Base-by-base conservation (phyloP, 2,329 filamentous ascomycete genomes). In the Tolypocladium amazonense region DNA sequence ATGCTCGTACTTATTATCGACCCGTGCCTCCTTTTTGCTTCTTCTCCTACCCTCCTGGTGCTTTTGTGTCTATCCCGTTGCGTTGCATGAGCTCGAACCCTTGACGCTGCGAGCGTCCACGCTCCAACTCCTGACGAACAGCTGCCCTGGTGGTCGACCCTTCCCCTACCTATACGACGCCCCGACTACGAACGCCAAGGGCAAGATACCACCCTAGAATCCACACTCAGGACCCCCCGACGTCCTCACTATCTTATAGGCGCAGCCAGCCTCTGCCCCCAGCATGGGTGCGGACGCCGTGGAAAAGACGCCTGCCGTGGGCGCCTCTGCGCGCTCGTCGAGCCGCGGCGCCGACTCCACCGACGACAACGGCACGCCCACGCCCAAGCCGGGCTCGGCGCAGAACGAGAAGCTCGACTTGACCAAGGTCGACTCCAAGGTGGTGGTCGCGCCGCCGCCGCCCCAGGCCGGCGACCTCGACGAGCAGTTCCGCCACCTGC, bases 401-500 rank as follows among this genome's bases (percentile, higher is more conserved):
- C 52, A 41, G 5, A 41, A 56, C 39, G 53, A 59, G 25, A 43
- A 62, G 45, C 47, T 57, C 20, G 59, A 56, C 30, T 59, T 66
- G 47, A n/a, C 52, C 58, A 60, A 61, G 58, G 58, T 64, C 23
- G 64, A 63, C 60, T 60, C 61, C 52, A 62, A 62, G 45, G 55
- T 61, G 12, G 59, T 33, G 20, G 61, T 69, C 9, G 66, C 67
- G 54, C 65, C 67, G 54, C 67, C 70, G 15, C 61, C 70, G 52
- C 66, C 38, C 39, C 39, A n/a, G 20, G 20, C 69, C 14, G 70
- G 74, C 23, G 76, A 78, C 47, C 68, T 76, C 4, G 76, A 79
- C 37, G 81, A 85, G 66, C 76, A 82, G 4, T 86, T 84, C 68
- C 76, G 76, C 33, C 83, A 90, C 69, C 77, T 92, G 4, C 82